phyloP scores from a whole-genome alignment of 768 basidiomycete species.

The Suillus hirtellus region DNA sequence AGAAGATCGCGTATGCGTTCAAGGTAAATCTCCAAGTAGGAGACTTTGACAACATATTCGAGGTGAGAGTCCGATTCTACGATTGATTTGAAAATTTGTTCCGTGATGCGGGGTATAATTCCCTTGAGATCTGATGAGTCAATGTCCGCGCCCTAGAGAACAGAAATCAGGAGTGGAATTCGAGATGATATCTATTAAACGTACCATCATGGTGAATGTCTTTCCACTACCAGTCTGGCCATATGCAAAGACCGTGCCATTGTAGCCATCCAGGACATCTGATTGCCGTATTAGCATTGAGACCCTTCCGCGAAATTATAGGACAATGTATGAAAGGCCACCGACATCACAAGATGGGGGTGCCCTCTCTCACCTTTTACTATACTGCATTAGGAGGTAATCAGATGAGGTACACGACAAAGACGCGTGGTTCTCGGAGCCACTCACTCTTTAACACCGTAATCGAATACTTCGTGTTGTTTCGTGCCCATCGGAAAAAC shows the following conservation, averaged over 20 bases:
- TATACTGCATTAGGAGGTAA: slow-evolving; percentile 51
- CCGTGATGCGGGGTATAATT: slow-evolving; percentile 96
- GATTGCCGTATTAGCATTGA: slow-evolving; percentile 20
- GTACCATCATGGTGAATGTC: slow-evolving; percentile 98
- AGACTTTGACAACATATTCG: slow-evolving; percentile 99
- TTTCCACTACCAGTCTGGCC: slow-evolving; percentile 98
- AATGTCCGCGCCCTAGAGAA: slow-evolving; percentile 88
- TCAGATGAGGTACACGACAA: slow-evolving; percentile 20
- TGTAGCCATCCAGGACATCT: slow-evolving; percentile 99
- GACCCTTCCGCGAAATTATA: background rate
- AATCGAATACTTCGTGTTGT: slow-evolving; percentile 96
- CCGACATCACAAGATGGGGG: background rate
- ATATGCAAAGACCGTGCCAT: slow-evolving; percentile 97
- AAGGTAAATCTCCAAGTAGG: slow-evolving; percentile 99
- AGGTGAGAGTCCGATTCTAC: slow-evolving; percentile 92
- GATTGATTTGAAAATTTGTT: slow-evolving; percentile 98
- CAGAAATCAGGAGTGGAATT: slow-evolving; percentile 14
- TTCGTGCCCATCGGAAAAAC: slow-evolving; percentile 91
- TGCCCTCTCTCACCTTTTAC: slow-evolving; percentile 67
- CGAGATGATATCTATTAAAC: slow-evolving; percentile 17
- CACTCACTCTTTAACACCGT: slow-evolving; percentile 94
- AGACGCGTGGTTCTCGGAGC: slow-evolving; percentile 10
- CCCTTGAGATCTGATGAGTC: slow-evolving; percentile 92
- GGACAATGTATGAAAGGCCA: slow-evolving; percentile 2
- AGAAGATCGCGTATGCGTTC: slow-evolving; percentile 94